Base-by-base conservation (phyloP, 495 filamentous ascomycete species). In the Hyaloscypha hepaticicola region DNA sequence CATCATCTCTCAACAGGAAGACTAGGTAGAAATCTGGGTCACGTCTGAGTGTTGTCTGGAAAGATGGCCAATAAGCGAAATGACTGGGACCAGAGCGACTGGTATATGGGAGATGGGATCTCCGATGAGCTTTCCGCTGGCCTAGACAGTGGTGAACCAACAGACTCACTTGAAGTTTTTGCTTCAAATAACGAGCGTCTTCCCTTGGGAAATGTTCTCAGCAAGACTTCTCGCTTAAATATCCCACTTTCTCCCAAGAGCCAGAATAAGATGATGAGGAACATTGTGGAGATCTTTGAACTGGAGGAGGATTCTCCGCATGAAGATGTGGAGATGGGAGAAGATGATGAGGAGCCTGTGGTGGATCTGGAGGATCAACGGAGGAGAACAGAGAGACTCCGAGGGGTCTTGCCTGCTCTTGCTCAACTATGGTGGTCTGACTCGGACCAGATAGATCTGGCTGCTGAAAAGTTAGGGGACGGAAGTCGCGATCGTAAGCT, bases 401-500 rank as follows among this genome's bases (percentile, higher is more conserved):
- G 67, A 22, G 56, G 65, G 0, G 60, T 78, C 1, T 66, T 77
- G 22, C 61, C 61, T 3, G 61, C 38, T 3, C 65, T 77, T 1
- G 70, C 70, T 24, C 62, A 77, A 27, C 60, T 79, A 2, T 76
- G 74, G 38, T 74, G 74, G 58, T 61, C 73, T 22, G 68, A 64
- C 0, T 72, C 71, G 14, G 45, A 67, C 8, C 77, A 79, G 21
- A 71, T 91, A 66, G 72, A 76, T 22, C 65, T 74, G n/a, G 78
- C 84, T 2, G 80, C 85, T 12, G 85, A 87, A 67, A 78, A 82
- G 65, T 69, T 90, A 48, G 90, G 85, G 1, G 84, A 91, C 73
- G 83, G 77, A 14, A 89, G 88, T 70, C 84, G 89, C 74, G 81
- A 89, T 69, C 76, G 89, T 91, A 70, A 82, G 85, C 77, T 69